These are phyloP conservation scores for Pyropia haitanensis DNA, from an alignment of 23 red algal species.

Conservation along the genomic window DNA sequence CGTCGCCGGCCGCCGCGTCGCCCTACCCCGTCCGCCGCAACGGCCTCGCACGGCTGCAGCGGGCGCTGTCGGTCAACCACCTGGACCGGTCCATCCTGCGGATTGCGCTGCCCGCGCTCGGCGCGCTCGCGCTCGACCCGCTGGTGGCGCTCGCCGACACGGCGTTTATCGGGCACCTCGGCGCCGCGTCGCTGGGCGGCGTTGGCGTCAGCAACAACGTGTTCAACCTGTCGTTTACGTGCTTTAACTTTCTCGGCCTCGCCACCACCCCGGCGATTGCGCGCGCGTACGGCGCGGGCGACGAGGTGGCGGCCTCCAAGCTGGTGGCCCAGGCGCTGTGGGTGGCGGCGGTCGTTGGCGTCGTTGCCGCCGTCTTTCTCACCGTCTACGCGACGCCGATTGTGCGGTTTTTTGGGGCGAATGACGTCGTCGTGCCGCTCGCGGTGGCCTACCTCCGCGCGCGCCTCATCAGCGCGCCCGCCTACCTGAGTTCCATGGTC, in stretches of 20 bases:
- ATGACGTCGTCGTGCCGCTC: slow-evolving; percentile 54
- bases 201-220: slow-evolving; percentile 93
- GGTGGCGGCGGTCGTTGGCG: slow-evolving; percentile 56
- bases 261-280: slow-evolving; percentile 71
- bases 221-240: slow-evolving; percentile 83
- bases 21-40: too few relatives aligned
- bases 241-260: slow-evolving; percentile 87
- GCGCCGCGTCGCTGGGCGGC: slow-evolving; percentile 55
- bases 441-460: slow-evolving; percentile 71
- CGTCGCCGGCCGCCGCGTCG: too few relatives aligned
- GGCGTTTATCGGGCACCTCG: slow-evolving; percentile 73
- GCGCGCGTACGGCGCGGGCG: slow-evolving; percentile 25
- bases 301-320: slow-evolving; percentile 44
- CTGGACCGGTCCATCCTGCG: too few relatives aligned
- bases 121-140: slow-evolving; percentile 84
- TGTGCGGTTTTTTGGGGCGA: slow-evolving; percentile 73
- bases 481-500: slow-evolving; percentile 78
- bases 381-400: slow-evolving; percentile 33
- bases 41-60: too few relatives aligned
- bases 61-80: too few relatives aligned
- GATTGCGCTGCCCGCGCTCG: slow-evolving; percentile 53
- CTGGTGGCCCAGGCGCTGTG: slow-evolving; percentile 74
- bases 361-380: slow-evolving; percentile 47
- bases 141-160: slow-evolving; percentile 91
- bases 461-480: slow-evolving; percentile 65